Base-by-base conservation (phyloP, 345 rosid species). In the Boechera retrofracta region DNA sequence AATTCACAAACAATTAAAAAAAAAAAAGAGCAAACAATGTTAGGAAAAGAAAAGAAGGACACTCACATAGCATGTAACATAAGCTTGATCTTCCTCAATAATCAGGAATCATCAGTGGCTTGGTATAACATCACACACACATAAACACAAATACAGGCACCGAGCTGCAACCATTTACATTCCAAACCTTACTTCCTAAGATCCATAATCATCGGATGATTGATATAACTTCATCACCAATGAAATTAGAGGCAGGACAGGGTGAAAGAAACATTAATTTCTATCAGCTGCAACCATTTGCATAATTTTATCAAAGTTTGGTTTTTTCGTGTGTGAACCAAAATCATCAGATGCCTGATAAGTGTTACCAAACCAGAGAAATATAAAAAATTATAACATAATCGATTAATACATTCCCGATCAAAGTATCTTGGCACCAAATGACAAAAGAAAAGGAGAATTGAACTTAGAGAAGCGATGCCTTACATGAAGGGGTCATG, bases 401-500 rank as follows among this genome's bases (percentile, higher is more conserved):
- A 5, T 21, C 8, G 16, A 51, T 35, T 5, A 26, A 32, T 13
- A 60, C 24, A 49, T 60, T 29, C 2, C 15, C 8, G 12, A 61
- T 6, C 12, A 29, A 41, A 16, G 47, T 33, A 45, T 58, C 47
- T 33, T 58, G 47, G 57, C 47, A 73, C 15, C 16, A 31, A 10
- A 64, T 36, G 52, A 36, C 1, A 24, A 56, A 4, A n/a, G 24
- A 9, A 29, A 65, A 29, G 12, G 13, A 44, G 71, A 44, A 33
- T 0, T 0, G 10, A 11, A 38, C 6, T 7, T 41, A 21, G 78
- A 33, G 78, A 56, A 64, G 36, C 0, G 62, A 67, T 51, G 71
- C 10, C 33, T 35, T 59, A 79, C 79, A 79, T 13, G 72, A 51
- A 79, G 82, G 55, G 38, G 59, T 57, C 54, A 72, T 73, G 0